Evolutionary conservation across 1,139 yeast genomes (phyloP).

Genomic region (Waltiozyma sp.): DNA sequence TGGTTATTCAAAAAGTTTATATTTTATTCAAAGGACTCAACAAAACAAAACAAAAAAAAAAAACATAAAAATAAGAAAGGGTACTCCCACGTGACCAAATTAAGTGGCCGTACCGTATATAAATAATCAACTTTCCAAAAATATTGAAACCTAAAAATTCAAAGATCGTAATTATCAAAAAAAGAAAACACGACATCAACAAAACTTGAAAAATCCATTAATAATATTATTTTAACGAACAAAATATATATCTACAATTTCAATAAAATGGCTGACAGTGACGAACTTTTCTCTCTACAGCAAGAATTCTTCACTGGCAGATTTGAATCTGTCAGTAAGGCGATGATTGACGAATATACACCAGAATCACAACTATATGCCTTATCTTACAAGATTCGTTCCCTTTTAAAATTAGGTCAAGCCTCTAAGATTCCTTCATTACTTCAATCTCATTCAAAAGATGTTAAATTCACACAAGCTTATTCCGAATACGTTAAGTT

Average conservation of each 20-base stretch:
- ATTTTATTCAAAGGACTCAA: no score
- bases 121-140: no score
- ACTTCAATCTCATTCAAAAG: constrained; percentile 1
- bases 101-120: no score
- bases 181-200: no score
- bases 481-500: constrained; percentile 7
- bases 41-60: no score
- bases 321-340: constrained; percentile 7
- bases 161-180: no score
- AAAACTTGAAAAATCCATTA: no score
- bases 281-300: constrained; percentile 13
- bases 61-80: no score
- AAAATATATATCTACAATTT: background rate
- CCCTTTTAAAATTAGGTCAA: constrained; percentile 8
- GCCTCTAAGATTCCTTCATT: constrained; percentile 1
- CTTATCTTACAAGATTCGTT: constrained; percentile 12
- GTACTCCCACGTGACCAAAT: no score
- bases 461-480: constrained; percentile 2
- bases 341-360: constrained; percentile 6
- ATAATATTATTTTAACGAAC: no score
- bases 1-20: background rate
- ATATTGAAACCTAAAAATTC: no score
- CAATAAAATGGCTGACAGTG: background rate
- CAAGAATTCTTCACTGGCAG: constrained; percentile 17
- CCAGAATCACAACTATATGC: constrained; percentile 5